Evolutionary conservation across 495 filamentous ascomycete species (phyloP), one percentile per base, ranked within the genome.

Genomic region (Podospora fimiseda): DNA sequence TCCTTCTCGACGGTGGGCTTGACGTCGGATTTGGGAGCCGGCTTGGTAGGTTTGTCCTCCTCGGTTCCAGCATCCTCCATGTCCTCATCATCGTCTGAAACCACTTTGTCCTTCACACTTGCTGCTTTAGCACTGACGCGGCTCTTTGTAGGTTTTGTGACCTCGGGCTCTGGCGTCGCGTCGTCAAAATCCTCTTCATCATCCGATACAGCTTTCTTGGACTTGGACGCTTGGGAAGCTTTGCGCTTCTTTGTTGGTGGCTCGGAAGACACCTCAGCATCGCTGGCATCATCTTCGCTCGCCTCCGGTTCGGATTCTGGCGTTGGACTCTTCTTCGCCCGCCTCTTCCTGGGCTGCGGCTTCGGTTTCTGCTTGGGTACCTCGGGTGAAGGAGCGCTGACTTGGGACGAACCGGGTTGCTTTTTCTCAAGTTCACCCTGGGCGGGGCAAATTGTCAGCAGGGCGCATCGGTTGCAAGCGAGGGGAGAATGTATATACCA

Each of bases 401-500:
- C 23, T 20, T 52, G 52, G 11, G 49, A 24, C 0, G 51, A 44
- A 9, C 45, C 20, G 9, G 56, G 51, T 33, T 33, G 27, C 27
- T 33, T 33, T 5, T 11, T 33, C 36, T 47, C 56, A 15, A 16
- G n/a, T 33, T 52, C 50, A 14, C 5, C 50, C 18, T 52, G 21
- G 8, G 15, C 23, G 27, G 27, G 16, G 9, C 3, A 44, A 16
- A 16, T 21, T 36, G 41, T 49, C 39, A 41, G 16, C 39, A n/a
- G n/a, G 9, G 9, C 0, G 8, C 9, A 15, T 44, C 3, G 51
- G 43, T 19, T 11, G 19, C 24, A 18, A 18, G 19, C 14, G 7
- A 3, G 9, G 0, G 1, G 1, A 15, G 23, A 13, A 7, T n/a
- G 2, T 9, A 1, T 3, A 23, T 75, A 95, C 91, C 49, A 87